Percentiles rank a stretch among this genome's conserved stretches.
Conservation (phyloP, 805 yeast species). For the Wickerhamiella azymoides region DNA sequence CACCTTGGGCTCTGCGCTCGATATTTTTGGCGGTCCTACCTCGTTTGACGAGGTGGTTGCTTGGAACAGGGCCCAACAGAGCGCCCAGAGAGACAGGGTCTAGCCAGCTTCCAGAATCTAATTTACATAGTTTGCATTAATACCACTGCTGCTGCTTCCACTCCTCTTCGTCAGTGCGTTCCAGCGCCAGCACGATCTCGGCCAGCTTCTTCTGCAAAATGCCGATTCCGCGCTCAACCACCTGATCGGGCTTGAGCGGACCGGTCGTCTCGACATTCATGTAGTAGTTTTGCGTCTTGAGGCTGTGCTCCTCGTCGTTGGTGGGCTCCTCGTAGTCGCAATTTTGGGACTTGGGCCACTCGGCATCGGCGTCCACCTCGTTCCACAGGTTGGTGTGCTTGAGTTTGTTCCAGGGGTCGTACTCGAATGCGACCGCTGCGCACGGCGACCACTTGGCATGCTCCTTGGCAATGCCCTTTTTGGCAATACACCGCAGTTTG, state of each 20-base stretch:
- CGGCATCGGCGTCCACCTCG: slow-evolving; percentile 73
- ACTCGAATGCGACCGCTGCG: slow-evolving; percentile 89
- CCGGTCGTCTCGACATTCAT: slow-evolving; percentile 90
- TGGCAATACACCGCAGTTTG: slow-evolving; percentile 81
- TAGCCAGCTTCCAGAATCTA: neutral
- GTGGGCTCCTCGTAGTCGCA: slow-evolving; percentile 96
- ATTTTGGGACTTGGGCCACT: slow-evolving; percentile 87
- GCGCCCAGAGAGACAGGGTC: too few species aligned
- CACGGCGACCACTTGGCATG: slow-evolving; percentile 99
- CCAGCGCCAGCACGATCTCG: slow-evolving; percentile 60
- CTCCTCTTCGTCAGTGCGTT: slow-evolving; percentile 22
- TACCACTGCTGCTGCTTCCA: slow-evolving; percentile 13
- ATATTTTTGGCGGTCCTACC: slow-evolving; percentile 88
- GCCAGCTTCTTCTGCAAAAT: slow-evolving; percentile 86
- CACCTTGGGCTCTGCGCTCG: slow-evolving; percentile 86
- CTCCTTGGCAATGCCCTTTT: slow-evolving; percentile 93
- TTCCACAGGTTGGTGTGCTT: slow-evolving; percentile 95
- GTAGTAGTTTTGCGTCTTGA: slow-evolving; percentile 67
- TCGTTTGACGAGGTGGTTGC: slow-evolving; percentile 56
- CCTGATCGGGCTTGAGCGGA: slow-evolving; percentile 75
- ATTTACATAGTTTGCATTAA: neutral
- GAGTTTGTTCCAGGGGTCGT: slow-evolving; percentile 97
- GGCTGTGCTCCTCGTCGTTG: slow-evolving; percentile 79
- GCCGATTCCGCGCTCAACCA: slow-evolving; percentile 68
- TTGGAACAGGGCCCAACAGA: slow-evolving; percentile 47